Base-by-base conservation (phyloP, 1,284 basidiomycete species). In the Trametes pubescens region DNA sequence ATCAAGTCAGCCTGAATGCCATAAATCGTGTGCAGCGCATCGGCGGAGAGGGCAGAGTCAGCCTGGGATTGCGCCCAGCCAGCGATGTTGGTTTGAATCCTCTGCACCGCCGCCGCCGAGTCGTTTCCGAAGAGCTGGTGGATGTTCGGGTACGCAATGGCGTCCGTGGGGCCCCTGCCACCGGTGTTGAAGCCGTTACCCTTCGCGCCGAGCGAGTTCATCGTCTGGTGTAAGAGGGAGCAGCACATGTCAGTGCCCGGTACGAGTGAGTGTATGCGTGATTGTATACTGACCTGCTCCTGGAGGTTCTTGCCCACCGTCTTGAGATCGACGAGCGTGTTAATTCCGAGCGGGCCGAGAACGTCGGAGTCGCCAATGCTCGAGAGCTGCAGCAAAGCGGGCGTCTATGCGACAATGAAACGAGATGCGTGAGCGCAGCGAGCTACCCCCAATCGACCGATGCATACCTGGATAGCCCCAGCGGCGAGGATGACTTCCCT, bases 401-500 rank as follows among this genome's bases (percentile, higher is more conserved):
- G 80, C 2, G 77, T 77, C 74, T 80, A 14, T 18, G 29, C 7
- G 9, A 21, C 2, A 8, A 8, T 32, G 29, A 32, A 32, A 32
- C 29, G 8, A 32, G 29, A 6, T 4, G 9, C 35, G 29, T 21
- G 18, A 14, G 18, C 16, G 18, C 21, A 32, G 8, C 16, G 24
- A 6, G 24, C 13, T 24, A n/a, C 18, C 2, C 2, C 18, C 1
- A 4, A 35, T 24, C 2, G 11, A 4, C 22, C 8, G 13, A n/a
- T 51, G 18, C 49, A 8, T 35, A 35, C 49, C 49, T 51, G 65
- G 52, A 75, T 74, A 6, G 73, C 71, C 16, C 74, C 90, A 18
- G 84, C 86, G 13, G 81, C 77, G 14, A 89, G 69, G 47, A 89
- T 80, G 37, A 87, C 84, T 70, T 88, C 86, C 59, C 78, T 78